These are phyloP conservation scores for Crepidotus variabilis DNA, from an alignment of 768 basidiomycete genomes.

Conservation along the genomic window DNA sequence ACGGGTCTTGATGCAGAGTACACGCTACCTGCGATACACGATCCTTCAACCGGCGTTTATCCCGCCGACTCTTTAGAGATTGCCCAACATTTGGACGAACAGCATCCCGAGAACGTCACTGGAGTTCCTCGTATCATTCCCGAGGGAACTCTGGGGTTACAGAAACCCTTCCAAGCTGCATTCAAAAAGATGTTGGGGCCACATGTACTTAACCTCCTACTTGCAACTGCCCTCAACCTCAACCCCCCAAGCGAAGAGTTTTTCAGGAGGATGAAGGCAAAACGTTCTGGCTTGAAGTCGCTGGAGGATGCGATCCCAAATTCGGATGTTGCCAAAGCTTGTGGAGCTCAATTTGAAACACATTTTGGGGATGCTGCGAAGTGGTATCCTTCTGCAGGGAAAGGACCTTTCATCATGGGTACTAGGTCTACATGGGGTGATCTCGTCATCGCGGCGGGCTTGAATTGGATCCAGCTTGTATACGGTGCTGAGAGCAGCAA, in stretches of 20 bases:
- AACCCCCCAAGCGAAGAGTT: constrained; percentile 7
- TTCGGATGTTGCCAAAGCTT: constrained; percentile 9
- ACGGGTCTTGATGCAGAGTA: constrained; percentile 27
- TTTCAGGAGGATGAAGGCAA: constrained; percentile 7
- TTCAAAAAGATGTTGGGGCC: not conserved
- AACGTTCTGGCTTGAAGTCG: constrained; percentile 4
- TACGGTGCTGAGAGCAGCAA: constrained; percentile 23
- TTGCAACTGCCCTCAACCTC: not conserved
- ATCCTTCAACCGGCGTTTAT: constrained; percentile 30
- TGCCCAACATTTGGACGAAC: constrained; percentile 44
- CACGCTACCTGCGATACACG: constrained; percentile 45
- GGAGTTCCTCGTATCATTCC: constrained; percentile 24
- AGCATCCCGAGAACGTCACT: constrained; percentile 37
- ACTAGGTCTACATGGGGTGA: constrained; percentile 28
- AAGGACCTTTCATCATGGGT: constrained; percentile 24
- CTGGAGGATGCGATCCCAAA: constrained; percentile 13
- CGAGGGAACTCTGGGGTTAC: constrained; percentile 8
- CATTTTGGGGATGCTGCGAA: constrained; percentile 10
- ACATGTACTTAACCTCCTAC: not conserved
- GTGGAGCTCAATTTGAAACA: constrained; percentile 9
- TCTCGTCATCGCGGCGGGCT: constrained; percentile 21
- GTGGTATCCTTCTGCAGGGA: constrained; percentile 14
- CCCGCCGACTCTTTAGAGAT: constrained; percentile 40
- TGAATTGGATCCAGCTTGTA: constrained; percentile 23
- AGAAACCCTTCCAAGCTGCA: constrained; percentile 1